These are phyloP conservation scores for Diaporthe ilicicola DNA, from an alignment of 2,329 filamentous ascomycete species.

Conservation along the genomic window DNA sequence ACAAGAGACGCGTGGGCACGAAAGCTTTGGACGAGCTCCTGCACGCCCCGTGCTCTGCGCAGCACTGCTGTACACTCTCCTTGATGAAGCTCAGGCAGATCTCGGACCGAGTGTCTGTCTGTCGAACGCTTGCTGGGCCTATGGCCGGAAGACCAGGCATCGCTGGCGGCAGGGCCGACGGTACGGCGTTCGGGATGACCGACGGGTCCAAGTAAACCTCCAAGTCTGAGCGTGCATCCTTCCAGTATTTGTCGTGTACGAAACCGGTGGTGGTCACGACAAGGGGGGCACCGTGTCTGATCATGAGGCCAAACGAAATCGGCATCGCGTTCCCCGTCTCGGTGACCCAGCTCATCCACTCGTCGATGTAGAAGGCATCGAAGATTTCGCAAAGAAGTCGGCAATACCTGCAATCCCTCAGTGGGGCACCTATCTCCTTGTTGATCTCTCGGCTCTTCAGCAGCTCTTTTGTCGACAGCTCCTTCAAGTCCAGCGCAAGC, in stretches of 20 bases:
- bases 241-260: slow-evolving; percentile 4
- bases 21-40: not conserved
- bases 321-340: slow-evolving; percentile 1
- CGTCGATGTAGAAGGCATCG: slow-evolving; percentile 8
- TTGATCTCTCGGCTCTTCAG: not conserved
- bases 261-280: not conserved
- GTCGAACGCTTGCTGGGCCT: not conserved
- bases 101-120: not conserved
- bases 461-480: not conserved
- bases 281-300: not conserved
- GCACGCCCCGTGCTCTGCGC: not conserved
- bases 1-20: not conserved
- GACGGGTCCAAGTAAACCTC: not conserved
- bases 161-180: not conserved
- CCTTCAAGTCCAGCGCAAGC: not conserved
- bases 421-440: not conserved
- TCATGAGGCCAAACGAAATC: not conserved
- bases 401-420: slow-evolving; percentile 6
- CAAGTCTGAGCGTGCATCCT: not conserved
- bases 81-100: not conserved
- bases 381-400: not conserved
- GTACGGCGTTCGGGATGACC: not conserved
- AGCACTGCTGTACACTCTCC: not conserved
- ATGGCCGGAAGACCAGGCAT: not conserved
- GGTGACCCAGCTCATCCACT: slow-evolving; percentile 19